Conservation (phyloP, 306 rosid species). For the Lathyrus aphaca region DNA sequence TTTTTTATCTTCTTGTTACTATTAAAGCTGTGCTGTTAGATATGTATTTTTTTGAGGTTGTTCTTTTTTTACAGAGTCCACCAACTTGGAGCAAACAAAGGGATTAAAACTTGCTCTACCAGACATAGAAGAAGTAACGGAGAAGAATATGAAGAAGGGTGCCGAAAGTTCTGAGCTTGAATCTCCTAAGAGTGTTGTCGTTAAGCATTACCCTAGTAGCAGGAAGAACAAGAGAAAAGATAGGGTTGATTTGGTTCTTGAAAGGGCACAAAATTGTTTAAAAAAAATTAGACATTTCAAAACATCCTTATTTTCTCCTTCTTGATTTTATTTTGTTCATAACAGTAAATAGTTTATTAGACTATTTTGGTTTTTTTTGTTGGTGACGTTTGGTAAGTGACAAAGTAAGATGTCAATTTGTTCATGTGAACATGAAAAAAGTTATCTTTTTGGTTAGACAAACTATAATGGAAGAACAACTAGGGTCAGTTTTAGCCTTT, state of each 20-base stretch:
- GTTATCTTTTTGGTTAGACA: constrained; percentile 13
- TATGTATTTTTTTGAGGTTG: constrained; percentile 26
- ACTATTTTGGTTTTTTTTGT: not conserved
- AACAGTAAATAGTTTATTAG: not conserved
- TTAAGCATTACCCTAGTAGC: constrained; percentile 10
- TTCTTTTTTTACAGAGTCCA: constrained; percentile 50
- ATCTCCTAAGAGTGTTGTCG: constrained; percentile 4
- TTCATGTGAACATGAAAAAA: constrained; percentile 10
- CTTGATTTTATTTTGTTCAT: constrained; percentile 21
- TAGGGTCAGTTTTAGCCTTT: constrained; percentile 13
- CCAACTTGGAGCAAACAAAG: constrained; percentile 42
- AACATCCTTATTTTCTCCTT: constrained; percentile 31
- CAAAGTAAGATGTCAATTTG: constrained; percentile 24
- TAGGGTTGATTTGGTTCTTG: constrained; percentile 56
- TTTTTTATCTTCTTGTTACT: not conserved
- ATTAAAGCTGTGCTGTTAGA: not conserved
- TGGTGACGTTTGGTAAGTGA: not conserved
- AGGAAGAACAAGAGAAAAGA: constrained; percentile 48
- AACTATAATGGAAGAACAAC: not conserved
- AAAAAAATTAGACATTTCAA: constrained; percentile 52
- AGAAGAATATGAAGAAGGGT: constrained; percentile 19
- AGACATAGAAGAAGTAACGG: not conserved
- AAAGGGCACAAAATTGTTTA: constrained; percentile 56
- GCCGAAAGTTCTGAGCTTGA: constrained; percentile 33
- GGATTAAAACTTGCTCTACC: constrained; percentile 7